phyloP scores from a whole-genome alignment of 176 grass and related monocot genomes.

The Metroxylon sagu region DNA sequence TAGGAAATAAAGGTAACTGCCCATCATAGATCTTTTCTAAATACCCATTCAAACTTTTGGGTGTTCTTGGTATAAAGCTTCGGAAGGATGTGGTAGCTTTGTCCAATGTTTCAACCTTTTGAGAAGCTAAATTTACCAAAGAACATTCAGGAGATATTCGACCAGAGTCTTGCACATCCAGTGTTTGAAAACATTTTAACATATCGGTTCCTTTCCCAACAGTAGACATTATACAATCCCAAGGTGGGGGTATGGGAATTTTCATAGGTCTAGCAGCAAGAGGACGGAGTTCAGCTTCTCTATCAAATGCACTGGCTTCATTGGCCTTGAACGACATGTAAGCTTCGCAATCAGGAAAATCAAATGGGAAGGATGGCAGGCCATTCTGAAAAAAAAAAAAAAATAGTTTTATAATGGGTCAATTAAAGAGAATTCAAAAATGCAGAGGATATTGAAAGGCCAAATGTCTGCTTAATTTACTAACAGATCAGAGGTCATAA shows the following conservation, averaged over 20 bases:
- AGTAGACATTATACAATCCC: constrained; percentile 40
- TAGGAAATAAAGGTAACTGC: constrained; percentile 19
- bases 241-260: constrained; percentile 46
- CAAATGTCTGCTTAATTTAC: too few species aligned
- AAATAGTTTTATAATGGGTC: too few species aligned
- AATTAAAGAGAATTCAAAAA: too few species aligned
- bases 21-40: constrained; percentile 36
- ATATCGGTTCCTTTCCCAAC: constrained; percentile 25
- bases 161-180: constrained; percentile 10
- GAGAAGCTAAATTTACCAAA: constrained; percentile 6
- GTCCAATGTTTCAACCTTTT: constrained; percentile 14
- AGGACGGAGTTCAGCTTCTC: constrained; percentile 35
- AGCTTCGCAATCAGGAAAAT: constrained; percentile 77
- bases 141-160: constrained; percentile 13
- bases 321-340: constrained; percentile 45
- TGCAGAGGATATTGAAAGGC: too few species aligned
- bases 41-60: constrained; percentile 33
- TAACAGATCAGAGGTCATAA: too few species aligned
- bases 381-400: constrained; percentile 32
- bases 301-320: constrained; percentile 42
- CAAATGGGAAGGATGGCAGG: constrained; percentile 72
- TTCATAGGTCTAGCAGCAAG: constrained; percentile 43
- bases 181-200: constrained; percentile 14
- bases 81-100: constrained; percentile 19
- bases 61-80: constrained; percentile 44